Conservation (phyloP, 257 asterid species). For the Capsicum rhomboideum region DNA sequence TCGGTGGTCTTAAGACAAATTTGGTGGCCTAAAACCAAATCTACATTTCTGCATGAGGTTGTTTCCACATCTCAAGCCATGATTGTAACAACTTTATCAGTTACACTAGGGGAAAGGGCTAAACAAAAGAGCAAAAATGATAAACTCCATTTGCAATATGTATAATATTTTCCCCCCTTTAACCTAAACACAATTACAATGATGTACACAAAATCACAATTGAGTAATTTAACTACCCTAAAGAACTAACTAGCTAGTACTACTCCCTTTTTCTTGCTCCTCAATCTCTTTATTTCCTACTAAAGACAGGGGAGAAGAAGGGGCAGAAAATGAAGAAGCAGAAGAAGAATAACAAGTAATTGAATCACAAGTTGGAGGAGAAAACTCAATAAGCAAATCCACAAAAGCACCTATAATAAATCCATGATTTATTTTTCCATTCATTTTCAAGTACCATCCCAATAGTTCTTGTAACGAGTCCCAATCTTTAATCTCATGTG, state of each 20-base stretch:
- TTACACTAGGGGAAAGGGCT: neutral
- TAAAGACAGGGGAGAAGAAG: constrained; percentile 5
- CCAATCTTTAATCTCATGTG: constrained; percentile 23
- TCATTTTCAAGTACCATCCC: constrained; percentile 28
- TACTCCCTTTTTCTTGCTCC: neutral
- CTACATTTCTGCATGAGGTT: no score
- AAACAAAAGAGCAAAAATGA: neutral
- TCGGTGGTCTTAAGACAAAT: no score
- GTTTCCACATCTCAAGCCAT: no score
- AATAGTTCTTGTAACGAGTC: constrained; percentile 20
- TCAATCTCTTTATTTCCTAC: constrained; percentile 10
- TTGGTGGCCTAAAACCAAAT: no score
- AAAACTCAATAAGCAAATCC: constrained; percentile 11
- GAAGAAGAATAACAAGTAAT: constrained; percentile 10
- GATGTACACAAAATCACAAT: neutral
- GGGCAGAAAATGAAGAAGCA: constrained; percentile 11
- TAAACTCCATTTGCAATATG: neutral
- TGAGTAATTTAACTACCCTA: neutral
- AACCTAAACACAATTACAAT: neutral
- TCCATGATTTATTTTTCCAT: constrained; percentile 18
- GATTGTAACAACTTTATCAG: no score
- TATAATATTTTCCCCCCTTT: neutral
- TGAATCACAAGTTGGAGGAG: neutral
- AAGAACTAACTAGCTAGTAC: neutral
- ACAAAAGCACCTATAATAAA: constrained; percentile 24